phyloP scores from a whole-genome alignment of 2,329 filamentous ascomycete genomes.

The Neobulgaria alba region DNA sequence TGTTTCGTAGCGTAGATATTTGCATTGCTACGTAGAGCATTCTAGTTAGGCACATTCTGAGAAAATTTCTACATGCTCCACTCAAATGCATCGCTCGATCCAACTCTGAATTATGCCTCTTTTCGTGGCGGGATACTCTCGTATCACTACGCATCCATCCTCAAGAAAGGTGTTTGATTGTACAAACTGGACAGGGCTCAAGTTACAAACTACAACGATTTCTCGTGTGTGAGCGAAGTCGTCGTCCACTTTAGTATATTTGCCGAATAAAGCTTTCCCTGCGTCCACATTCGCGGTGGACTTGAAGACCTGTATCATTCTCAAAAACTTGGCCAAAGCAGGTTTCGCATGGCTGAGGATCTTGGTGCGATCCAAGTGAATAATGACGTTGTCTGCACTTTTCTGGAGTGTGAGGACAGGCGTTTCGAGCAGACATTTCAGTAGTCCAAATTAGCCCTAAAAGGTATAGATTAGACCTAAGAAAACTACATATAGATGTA shows the following conservation, averaged over 20 bases:
- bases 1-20: no score
- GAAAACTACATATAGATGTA: constrained; percentile 79
- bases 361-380: constrained; percentile 76
- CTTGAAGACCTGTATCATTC: constrained; percentile 91
- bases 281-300: constrained; percentile 73
- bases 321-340: constrained; percentile 75
- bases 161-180: constrained; percentile 81
- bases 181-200: no score
- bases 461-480: constrained; percentile 79
- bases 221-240: constrained; percentile 70
- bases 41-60: no score
- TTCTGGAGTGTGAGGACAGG: no score
- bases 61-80: no score
- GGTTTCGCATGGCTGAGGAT: constrained; percentile 76
- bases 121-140: constrained; percentile 76
- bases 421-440: constrained; percentile 63
- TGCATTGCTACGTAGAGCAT: no score
- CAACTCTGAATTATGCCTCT: constrained; percentile 81
- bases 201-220: constrained; percentile 83
- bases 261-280: constrained; percentile 72
- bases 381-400: no score
- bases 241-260: constrained; percentile 72
- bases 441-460: constrained; percentile 74
- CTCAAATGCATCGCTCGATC: no score
- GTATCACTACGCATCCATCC: constrained; percentile 63